Evolutionary conservation across 1,284 basidiomycete species (phyloP).

Genomic region (Trichosporon asahii): DNA sequence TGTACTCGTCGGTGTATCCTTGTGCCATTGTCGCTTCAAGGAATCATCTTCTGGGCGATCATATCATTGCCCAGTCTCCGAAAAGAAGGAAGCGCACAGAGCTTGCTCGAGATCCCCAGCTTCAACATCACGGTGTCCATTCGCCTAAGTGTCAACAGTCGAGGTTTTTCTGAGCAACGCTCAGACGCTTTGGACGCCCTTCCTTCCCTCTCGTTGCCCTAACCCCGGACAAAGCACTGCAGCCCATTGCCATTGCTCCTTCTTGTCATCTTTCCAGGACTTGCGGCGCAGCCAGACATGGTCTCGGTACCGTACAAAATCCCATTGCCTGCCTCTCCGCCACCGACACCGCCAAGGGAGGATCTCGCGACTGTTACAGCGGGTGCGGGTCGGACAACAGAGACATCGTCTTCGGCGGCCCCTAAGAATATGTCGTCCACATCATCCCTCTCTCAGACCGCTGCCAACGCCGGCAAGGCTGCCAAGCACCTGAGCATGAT

Average conservation of each 20-base stretch:
- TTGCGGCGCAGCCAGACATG: slow-evolving; percentile 12
- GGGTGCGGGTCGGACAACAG: background rate
- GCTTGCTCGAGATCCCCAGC: background rate
- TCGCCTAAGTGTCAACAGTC: background rate
- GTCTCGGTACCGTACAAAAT: slow-evolving; percentile 21
- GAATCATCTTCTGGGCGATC: background rate
- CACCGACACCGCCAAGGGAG: slow-evolving; percentile 23
- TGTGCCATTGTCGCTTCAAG: background rate
- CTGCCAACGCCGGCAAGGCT: background rate
- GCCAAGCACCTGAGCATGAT: background rate
- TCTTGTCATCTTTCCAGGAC: background rate
- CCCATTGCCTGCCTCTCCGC: slow-evolving; percentile 21
- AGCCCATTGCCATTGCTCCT: background rate
- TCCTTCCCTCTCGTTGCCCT: background rate
- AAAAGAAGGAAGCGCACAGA: background rate
- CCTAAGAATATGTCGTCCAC: background rate
- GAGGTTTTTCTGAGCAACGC: background rate
- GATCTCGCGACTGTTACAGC: background rate
- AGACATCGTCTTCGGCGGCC: background rate
- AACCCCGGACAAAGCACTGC: background rate
- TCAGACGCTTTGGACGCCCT: slow-evolving; percentile 2
- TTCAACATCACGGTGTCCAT: background rate
- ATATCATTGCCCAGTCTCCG: background rate
- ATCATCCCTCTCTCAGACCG: background rate
- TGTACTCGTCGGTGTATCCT: background rate